phyloP scores from a whole-genome alignment of 176 grass and related monocot genomes.

The Triticum timopheevii region DNA sequence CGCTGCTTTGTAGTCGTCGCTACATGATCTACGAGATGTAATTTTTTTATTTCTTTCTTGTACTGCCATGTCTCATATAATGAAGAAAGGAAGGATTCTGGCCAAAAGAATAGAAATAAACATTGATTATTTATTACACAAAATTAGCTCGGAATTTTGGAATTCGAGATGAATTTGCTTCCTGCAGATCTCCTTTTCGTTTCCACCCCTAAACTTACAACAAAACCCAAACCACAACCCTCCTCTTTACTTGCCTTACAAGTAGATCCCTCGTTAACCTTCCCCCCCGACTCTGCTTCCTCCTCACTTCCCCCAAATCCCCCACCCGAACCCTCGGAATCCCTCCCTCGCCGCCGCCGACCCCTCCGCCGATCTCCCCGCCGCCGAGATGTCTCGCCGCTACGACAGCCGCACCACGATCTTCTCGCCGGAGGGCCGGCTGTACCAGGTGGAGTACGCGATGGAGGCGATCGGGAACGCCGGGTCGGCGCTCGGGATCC shows the following conservation, averaged over 20 bases:
- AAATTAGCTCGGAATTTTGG: background rate
- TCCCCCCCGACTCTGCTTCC: background rate
- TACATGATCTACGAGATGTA: no score
- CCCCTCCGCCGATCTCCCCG: constrained; percentile 6
- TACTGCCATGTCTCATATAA: no score
- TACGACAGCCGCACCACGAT: constrained; percentile 96
- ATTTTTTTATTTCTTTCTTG: no score
- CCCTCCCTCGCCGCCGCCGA: constrained; percentile 13
- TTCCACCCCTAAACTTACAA: background rate
- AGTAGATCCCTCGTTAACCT: constrained; percentile 32
- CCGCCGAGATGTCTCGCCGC: constrained; percentile 78
- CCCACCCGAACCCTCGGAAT: background rate
- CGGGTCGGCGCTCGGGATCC: constrained; percentile 77
- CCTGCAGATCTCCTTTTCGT: background rate
- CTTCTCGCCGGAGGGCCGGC: constrained; percentile 90
- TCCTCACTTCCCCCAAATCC: constrained; percentile 1
- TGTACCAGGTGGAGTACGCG: constrained; percentile 98
- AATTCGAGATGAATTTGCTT: background rate
- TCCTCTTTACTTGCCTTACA: constrained; percentile 32
- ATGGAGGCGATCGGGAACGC: constrained; percentile 97
- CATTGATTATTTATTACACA: no score
- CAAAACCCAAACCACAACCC: background rate
- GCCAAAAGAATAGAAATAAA: no score
- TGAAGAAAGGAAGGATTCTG: no score
- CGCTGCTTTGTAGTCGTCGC: no score